Conservation (phyloP, 2,329 filamentous ascomycete species). For the Biscogniauxia sp. region DNA sequence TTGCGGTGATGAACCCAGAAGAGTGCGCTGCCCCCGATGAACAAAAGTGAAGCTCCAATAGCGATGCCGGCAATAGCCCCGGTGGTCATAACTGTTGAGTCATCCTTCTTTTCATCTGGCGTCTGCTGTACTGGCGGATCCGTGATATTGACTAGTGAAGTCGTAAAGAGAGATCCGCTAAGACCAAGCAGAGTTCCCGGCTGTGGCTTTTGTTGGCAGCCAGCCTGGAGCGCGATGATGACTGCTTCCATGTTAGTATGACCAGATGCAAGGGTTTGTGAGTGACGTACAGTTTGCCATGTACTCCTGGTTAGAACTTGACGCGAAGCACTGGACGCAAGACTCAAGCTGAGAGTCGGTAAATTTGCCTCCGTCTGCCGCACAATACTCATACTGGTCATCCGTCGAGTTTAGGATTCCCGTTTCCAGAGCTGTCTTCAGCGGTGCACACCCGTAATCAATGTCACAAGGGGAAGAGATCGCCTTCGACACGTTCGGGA, state of each 20-base stretch:
- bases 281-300: slow-evolving; percentile 48
- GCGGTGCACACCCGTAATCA: slow-evolving; percentile 38
- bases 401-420: slow-evolving; percentile 30
- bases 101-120: slow-evolving; percentile 21
- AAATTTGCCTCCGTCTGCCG: slow-evolving; percentile 36
- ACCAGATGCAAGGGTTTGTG: not conserved
- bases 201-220: slow-evolving; percentile 44
- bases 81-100: slow-evolving; percentile 37
- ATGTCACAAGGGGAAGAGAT: slow-evolving; percentile 44
- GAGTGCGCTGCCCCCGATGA: slow-evolving; percentile 42
- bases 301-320: slow-evolving; percentile 40
- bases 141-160: slow-evolving; percentile 39
- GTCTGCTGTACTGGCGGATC: slow-evolving; percentile 27
- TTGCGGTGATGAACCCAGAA: slow-evolving; percentile 48
- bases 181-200: slow-evolving; percentile 39
- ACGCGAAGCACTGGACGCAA: slow-evolving; percentile 44
- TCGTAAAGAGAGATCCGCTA: slow-evolving; percentile 42
- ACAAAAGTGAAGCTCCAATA: slow-evolving; percentile 42
- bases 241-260: slow-evolving; percentile 38
- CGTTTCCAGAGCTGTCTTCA: slow-evolving; percentile 37
- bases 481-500: slow-evolving; percentile 29
- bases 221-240: slow-evolving; percentile 45
- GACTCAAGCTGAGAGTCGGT: slow-evolving; percentile 30
- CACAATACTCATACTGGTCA: slow-evolving; percentile 41
- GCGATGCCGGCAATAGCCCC: slow-evolving; percentile 55